Evolutionary conservation across 2,329 filamentous ascomycete species (phyloP), one percentile per base, ranked within the genome.

Genomic region (Juglanconis juglandina): DNA sequence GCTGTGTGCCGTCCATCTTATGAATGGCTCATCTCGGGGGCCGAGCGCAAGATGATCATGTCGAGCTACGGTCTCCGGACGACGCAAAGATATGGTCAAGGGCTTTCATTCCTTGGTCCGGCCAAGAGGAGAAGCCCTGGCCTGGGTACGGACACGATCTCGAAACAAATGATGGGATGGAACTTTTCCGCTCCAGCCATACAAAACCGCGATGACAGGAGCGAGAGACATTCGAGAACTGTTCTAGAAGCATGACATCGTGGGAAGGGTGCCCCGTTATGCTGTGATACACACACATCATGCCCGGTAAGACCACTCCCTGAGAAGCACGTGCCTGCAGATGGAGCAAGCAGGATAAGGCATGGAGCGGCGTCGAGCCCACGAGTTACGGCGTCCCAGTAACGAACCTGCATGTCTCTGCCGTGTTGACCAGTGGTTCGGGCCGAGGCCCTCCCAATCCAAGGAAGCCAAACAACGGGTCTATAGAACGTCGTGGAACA

Each of bases 361-460:
- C 24, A 53, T 33, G 41, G 14, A 47, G 56, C 34, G 11, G 30
- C 50, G 37, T 30, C 9, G 24, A 48, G 17, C 24, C 41, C 39
- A 24, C 44, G 30, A 34, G 4, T 53, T 10, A 53, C 13, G 56
- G 46, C 53, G 2, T 14, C 24, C 5, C 35, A 34, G 48, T 49
- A 34, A 53, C 30, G 58, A 57, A 24, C 58, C n/a, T 51, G 53
- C 53, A 57, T 34, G 35, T 42, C 24, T 42, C 53, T 60, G 33
- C 50, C 46, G 48, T 48, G 51, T 33, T 24, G 24, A 24, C 24
- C 24, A 24, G 24, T 24, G 24, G 24, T 24, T 24, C 24, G 24
- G 24, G 24, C 24, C 24, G 24, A 24, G 24, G 24, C 24, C 24
- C 24, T 24, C 24, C 24, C 24, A 24, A 24, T 24, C 24, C 24